Conservation (phyloP, 495 filamentous ascomycete species). For the Podospora bellae-mahoneyi region DNA sequence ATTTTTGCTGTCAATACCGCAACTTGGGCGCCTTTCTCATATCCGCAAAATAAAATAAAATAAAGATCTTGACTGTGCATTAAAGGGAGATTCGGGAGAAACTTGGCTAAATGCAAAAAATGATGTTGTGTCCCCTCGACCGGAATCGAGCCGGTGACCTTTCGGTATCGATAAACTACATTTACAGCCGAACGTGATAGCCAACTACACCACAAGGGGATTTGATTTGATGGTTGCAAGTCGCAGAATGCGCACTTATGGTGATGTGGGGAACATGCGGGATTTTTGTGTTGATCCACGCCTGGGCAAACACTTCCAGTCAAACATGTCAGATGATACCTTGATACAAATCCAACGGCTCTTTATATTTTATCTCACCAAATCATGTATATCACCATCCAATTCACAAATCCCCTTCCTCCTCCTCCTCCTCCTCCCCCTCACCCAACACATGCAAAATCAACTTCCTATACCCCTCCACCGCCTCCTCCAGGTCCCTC, state of each 20-base stretch:
- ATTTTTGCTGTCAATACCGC: no score
- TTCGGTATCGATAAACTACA: conserved; percentile 13
- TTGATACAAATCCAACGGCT: background rate
- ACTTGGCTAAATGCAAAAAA: background rate
- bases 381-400: background rate
- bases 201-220: conserved; percentile 15
- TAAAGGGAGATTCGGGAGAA: background rate
- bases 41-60: no score
- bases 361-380: no score
- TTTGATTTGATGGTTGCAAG: background rate
- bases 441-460: conserved; percentile 55
- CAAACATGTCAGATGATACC: no score
- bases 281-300: no score
- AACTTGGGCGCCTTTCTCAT: no score
- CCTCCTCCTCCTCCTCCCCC: background rate
- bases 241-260: no score
- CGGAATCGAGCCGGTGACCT: conserved; percentile 15
- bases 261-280: no score
- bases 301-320: no score
- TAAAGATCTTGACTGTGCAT: no score
- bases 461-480: conserved; percentile 67
- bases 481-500: conserved; percentile 62
- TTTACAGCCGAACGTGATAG: conserved; percentile 16
- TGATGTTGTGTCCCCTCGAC: conserved; percentile 6
- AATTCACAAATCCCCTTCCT: background rate